Evolutionary conservation across 257 asterid species (phyloP).

Genomic region (Eustoma russellianum): DNA sequence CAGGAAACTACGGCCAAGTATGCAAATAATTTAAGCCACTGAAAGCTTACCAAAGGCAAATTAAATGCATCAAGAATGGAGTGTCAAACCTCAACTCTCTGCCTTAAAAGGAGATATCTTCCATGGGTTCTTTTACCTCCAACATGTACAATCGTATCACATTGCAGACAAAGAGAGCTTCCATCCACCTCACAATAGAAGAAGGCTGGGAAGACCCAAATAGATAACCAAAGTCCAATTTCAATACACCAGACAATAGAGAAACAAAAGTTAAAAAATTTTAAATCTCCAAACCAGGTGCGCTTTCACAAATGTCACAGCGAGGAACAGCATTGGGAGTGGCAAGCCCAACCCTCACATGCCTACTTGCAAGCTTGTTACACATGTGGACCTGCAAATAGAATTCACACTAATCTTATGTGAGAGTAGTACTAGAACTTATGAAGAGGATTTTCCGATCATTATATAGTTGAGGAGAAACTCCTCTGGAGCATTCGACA

Average conservation of each 20-base stretch:
- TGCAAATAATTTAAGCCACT: not conserved
- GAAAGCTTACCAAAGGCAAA: constrained; percentile 4
- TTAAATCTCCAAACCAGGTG: constrained; percentile 60
- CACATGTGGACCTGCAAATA: constrained; percentile 78
- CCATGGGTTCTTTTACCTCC: constrained; percentile 98
- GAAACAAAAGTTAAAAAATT: not conserved
- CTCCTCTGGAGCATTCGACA: too few relatives aligned
- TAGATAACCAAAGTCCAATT: constrained; percentile 3
- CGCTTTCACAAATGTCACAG: constrained; percentile 92
- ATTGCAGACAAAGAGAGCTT: constrained; percentile 89
- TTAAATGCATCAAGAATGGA: constrained; percentile 4
- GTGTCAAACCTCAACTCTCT: constrained; percentile 95
- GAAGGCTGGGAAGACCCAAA: constrained; percentile 53
- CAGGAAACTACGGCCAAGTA: constrained; percentile 58
- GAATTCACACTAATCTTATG: constrained; percentile 5
- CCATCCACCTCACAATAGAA: constrained; percentile 96
- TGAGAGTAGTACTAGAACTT: not conserved
- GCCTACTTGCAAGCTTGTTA: constrained; percentile 94
- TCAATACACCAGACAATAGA: not conserved
- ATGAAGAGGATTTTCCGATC: not conserved
- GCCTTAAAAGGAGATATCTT: constrained; percentile 84
- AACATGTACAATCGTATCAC: constrained; percentile 87
- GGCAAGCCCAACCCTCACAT: constrained; percentile 87
- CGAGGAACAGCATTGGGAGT: constrained; percentile 68
- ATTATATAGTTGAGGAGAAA: too few relatives aligned